These are phyloP conservation scores for Claviceps spartinae DNA, from an alignment of 2,329 filamentous ascomycete species.

Conservation along the genomic window DNA sequence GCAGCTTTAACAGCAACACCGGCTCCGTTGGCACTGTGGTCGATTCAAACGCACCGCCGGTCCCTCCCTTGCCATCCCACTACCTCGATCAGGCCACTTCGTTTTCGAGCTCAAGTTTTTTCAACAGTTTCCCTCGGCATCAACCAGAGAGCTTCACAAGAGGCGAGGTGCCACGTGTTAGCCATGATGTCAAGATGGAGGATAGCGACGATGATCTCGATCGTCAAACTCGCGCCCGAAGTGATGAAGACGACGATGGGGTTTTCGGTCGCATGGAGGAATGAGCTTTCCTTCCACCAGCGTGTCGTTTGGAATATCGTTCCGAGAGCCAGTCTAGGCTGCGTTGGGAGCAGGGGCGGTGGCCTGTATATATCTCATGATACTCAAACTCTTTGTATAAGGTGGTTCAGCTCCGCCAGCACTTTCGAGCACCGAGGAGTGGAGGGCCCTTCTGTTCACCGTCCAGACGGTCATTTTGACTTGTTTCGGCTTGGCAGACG, in stretches of 20 bases:
- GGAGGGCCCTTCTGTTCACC: conserved; percentile 28
- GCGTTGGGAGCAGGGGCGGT: conserved; percentile 18
- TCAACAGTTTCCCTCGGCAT: conserved; percentile 47
- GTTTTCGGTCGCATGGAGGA: conserved; percentile 97
- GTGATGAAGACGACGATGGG: conserved; percentile 85
- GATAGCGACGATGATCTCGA: conserved; percentile 57
- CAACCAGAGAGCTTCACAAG: conserved; percentile 54
- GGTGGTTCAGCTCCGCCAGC: conserved; percentile 50
- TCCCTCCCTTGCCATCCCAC: conserved; percentile 72
- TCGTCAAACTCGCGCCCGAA: conserved; percentile 45
- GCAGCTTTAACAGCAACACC: conserved; percentile 69
- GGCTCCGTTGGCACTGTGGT: conserved; percentile 50
- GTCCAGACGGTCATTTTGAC: conserved; percentile 10
- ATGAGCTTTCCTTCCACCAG: conserved; percentile 25
- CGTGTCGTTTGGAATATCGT: not conserved
- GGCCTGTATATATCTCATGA: conserved; percentile 37
- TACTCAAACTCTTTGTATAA: conserved; percentile 26
- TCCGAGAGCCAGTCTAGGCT: conserved; percentile 3
- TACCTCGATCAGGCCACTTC: conserved; percentile 51
- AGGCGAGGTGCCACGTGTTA: conserved; percentile 35
- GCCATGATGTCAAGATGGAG: conserved; percentile 54
- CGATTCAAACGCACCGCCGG: conserved; percentile 64
- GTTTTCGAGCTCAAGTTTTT: conserved; percentile 47
- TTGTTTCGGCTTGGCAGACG: conserved; percentile 13
- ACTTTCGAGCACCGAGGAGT: conserved; percentile 56